Evolutionary conservation across 768 basidiomycete genomes (phyloP).

Genomic region (Boletellus sp.): DNA sequence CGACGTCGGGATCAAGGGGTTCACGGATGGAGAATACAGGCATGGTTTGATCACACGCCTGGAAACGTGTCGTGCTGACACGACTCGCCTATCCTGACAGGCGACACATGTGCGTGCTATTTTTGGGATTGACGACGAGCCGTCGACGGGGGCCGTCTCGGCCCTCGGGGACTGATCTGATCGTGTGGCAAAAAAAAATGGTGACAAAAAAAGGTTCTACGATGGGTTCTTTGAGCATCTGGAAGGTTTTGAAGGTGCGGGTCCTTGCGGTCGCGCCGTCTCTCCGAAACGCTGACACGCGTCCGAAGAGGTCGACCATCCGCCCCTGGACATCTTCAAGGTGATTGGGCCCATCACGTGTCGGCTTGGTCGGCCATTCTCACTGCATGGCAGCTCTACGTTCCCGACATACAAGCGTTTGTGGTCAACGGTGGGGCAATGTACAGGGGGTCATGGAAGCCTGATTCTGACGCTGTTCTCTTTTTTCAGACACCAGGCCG

Average conservation of each 20-base stretch:
- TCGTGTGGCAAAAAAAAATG: no score
- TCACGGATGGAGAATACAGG: conserved; percentile 44
- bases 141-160: no score
- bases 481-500: conserved; percentile 20
- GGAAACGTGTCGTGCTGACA: conserved; percentile 1
- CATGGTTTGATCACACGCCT: conserved; percentile 15
- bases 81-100: background rate
- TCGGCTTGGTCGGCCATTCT: background rate
- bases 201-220: conserved; percentile 22
- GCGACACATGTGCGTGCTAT: conserved; percentile 23
- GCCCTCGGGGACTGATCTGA: background rate
- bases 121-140: no score
- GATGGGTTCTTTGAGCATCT: conserved; percentile 28
- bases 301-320: conserved; percentile 18
- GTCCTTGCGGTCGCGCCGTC: no score
- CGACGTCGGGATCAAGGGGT: conserved; percentile 38
- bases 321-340: conserved; percentile 27
- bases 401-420: conserved; percentile 25
- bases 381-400: conserved; percentile 19
- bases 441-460: no score
- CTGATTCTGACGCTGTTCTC: background rate
- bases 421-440: conserved; percentile 12
- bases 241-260: conserved; percentile 25
- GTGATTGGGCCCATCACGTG: background rate
- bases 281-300: conserved; percentile 3